These are phyloP conservation scores for Benincasa hispida DNA, from an alignment of 306 rosid genomes.

Conservation along the genomic window DNA sequence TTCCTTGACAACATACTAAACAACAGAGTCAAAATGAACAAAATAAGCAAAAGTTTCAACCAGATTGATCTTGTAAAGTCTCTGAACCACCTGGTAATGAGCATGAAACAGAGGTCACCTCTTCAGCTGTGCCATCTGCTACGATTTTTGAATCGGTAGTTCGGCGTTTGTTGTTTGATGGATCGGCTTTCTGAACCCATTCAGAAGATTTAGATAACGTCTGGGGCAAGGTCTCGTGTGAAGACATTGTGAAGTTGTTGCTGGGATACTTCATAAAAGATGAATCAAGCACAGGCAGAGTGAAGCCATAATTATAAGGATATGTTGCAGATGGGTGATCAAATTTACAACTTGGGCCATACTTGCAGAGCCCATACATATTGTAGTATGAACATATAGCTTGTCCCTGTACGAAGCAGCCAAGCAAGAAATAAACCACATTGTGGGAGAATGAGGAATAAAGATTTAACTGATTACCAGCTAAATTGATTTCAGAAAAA, in stretches of 20 bases:
- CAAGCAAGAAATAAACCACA: slow-evolving; percentile 5
- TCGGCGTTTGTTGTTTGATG: slow-evolving; percentile 21
- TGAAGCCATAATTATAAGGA: slow-evolving; percentile 41
- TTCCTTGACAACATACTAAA: slow-evolving; percentile 11
- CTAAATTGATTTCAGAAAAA: background rate
- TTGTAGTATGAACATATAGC: slow-evolving; percentile 63
- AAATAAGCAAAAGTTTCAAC: slow-evolving; percentile 10
- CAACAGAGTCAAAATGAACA: slow-evolving; percentile 14
- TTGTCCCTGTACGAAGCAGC: slow-evolving; percentile 48
- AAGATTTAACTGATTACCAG: background rate
- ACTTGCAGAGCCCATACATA: slow-evolving; percentile 79
- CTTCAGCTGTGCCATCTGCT: slow-evolving; percentile 34
- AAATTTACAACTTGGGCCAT: slow-evolving; percentile 79
- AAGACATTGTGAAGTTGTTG: slow-evolving; percentile 23
- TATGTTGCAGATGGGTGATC: slow-evolving; percentile 56
- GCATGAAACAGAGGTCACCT: slow-evolving; percentile 28
- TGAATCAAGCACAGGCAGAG: slow-evolving; percentile 31
- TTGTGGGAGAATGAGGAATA: background rate
- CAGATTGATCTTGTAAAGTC: slow-evolving; percentile 37
- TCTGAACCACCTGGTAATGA: slow-evolving; percentile 41
- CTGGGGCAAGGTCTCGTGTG: slow-evolving; percentile 39
- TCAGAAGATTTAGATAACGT: slow-evolving; percentile 33
- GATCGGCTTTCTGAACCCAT: slow-evolving; percentile 20
- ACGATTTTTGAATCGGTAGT: slow-evolving; percentile 31
- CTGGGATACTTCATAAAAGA: slow-evolving; percentile 35